Evolutionary conservation across 1,284 basidiomycete species (phyloP).

Genomic region (Pisolithus thermaeus): DNA sequence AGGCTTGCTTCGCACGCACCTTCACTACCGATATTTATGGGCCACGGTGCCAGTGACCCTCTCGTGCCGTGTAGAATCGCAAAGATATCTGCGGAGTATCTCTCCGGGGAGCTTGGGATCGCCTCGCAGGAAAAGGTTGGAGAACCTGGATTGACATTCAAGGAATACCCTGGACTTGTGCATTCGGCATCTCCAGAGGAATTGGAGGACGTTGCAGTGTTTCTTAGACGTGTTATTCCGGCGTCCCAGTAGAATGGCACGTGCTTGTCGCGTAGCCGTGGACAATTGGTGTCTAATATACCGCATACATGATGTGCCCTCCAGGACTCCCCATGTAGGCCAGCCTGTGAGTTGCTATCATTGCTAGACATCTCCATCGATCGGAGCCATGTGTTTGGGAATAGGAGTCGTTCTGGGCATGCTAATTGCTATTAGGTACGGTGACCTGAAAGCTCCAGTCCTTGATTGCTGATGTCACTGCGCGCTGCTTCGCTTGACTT

Average conservation of each 20-base stretch:
- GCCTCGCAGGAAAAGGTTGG: slow-evolving; percentile 9
- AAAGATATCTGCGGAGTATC: slow-evolving; percentile 42
- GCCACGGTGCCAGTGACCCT: slow-evolving; percentile 69
- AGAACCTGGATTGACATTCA: slow-evolving; percentile 44
- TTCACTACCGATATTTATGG: slow-evolving; percentile 74
- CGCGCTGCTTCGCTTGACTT: too few relatives aligned
- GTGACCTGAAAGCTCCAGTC: too few relatives aligned
- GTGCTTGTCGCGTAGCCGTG: too few relatives aligned
- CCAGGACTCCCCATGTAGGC: too few relatives aligned
- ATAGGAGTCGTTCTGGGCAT: too few relatives aligned
- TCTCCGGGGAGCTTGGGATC: slow-evolving; percentile 45
- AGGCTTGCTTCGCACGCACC: slow-evolving; percentile 31
- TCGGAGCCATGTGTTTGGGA: too few relatives aligned
- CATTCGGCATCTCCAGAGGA: slow-evolving; percentile 60
- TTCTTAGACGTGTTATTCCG: slow-evolving; percentile 49
- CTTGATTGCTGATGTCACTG: too few relatives aligned
- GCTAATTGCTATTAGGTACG: too few relatives aligned
- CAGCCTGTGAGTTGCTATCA: too few relatives aligned
- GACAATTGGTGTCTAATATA: too few relatives aligned
- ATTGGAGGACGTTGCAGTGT: slow-evolving; percentile 52
- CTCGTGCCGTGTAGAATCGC: slow-evolving; percentile 50
- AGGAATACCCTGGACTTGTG: slow-evolving; percentile 49
- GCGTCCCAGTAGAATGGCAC: background rate
- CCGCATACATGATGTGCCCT: too few relatives aligned
- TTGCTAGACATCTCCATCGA: too few relatives aligned